Percentiles rank a stretch among this genome's conserved stretches.
These are phyloP conservation scores for Globisporangium lucens DNA, from an alignment of 352 stramenopile species.

Conservation along the genomic window DNA sequence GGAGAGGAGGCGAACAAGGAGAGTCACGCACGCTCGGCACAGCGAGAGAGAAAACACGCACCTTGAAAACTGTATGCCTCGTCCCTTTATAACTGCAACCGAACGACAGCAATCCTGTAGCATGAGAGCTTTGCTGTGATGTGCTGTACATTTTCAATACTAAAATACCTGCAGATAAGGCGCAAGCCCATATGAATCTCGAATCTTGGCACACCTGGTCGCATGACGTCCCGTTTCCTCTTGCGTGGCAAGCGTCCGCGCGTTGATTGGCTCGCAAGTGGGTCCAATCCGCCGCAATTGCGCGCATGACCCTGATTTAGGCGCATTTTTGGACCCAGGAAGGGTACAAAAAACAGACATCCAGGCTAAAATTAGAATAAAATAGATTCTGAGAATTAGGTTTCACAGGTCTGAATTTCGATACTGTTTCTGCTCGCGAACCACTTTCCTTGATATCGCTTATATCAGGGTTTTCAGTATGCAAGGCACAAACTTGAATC, in stretches of 20 bases:
- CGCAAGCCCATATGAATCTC: neutral
- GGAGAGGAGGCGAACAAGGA: neutral
- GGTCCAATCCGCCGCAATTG: neutral
- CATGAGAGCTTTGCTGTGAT: too few species aligned
- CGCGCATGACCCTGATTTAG: neutral
- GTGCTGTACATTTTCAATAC: neutral
- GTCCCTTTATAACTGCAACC: neutral
- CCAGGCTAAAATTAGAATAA: neutral
- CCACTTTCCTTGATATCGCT: neutral
- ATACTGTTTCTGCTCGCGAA: neutral
- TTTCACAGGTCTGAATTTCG: neutral
- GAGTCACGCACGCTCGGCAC: neutral
- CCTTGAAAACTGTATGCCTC: neutral
- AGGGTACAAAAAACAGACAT: neutral
- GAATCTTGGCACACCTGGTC: neutral
- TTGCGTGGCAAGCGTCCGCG: neutral
- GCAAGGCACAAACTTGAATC: neutral
- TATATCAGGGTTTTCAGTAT: neutral
- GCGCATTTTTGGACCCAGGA: neutral
- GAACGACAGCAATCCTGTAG: neutral
- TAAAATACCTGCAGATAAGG: too few species aligned
- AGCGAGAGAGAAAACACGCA: neutral
- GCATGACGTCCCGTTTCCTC: neutral
- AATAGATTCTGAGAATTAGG: neutral
- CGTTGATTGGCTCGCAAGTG: slow-evolving; percentile 5